Percentiles rank a stretch among this genome's conserved stretches.
These are phyloP conservation scores for Colletotrichum sidae DNA, from an alignment of 2,329 filamentous ascomycete genomes.

Conservation along the genomic window DNA sequence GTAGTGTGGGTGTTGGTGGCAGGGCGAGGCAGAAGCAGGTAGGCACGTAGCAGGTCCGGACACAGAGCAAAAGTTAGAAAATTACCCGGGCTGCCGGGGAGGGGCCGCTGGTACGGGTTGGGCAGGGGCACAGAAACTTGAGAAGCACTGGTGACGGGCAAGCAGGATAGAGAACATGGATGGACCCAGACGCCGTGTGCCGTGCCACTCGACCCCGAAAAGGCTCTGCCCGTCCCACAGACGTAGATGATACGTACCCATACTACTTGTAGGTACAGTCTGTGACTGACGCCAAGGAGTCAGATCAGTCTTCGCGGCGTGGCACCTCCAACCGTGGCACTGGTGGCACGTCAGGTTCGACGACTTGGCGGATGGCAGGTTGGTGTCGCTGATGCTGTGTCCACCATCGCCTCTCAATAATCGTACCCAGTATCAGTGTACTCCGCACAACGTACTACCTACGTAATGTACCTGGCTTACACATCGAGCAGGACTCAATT, in stretches of 20 bases:
- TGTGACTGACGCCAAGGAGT: conserved; percentile 32
- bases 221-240: conserved; percentile 33
- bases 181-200: conserved; percentile 30
- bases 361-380: conserved; percentile 33
- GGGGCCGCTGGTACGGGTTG: conserved; percentile 29
- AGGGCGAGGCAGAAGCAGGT: background rate
- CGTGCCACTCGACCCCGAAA: conserved; percentile 36
- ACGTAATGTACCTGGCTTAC: background rate
- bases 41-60: background rate
- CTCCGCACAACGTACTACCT: background rate
- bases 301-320: conserved; percentile 33
- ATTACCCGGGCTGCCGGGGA: conserved; percentile 33
- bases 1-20: background rate
- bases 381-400: conserved; percentile 2
- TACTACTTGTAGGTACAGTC: background rate
- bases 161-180: conserved; percentile 27
- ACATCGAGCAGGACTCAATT: background rate
- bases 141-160: background rate
- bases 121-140: conserved; percentile 26
- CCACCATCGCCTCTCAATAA: background rate
- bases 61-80: conserved; percentile 25
- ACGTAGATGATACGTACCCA: conserved; percentile 28
- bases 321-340: conserved; percentile 3
- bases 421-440: too few relatives aligned
- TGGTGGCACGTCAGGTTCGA: conserved; percentile 31